Evolutionary conservation across 768 basidiomycete species (phyloP), one percentile per base, ranked within the genome.

Genomic region (Omphalotus guepiniiformis): DNA sequence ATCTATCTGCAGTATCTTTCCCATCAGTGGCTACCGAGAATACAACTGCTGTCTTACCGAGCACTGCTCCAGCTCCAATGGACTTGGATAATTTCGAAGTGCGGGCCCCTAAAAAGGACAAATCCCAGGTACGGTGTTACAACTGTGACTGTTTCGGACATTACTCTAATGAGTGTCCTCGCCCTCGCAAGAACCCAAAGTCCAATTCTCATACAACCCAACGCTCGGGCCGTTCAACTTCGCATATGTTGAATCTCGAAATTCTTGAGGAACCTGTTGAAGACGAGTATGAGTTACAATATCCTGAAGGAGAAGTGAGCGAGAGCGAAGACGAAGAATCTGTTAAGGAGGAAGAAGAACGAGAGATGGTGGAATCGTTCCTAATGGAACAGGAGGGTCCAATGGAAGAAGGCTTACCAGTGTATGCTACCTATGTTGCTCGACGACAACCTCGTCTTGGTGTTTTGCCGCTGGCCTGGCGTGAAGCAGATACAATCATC

Each of bases 111-210:
- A 30, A 13, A 19, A 22, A 8, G 12, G 45, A 51, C 22, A 48
- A 30, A 37, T 19, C 28, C 6, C 42, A 26, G 26, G 22, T 54
- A 3, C 49, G 28, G 28, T 54, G 53, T 29, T 53, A 41, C 28
- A 51, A 54, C 22, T 54, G 53, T 28, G 44, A 51, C 41, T 35
- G 39, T 19, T 8, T 36, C 8, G 53, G 53, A 7, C 53, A 54
- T 42, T 51, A 42, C 34, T 25, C 53, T 25, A 45, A 39, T 29
- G 37, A 54, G 22, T 51, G 53, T 29, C 41, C 28, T 12, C 22
- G 21, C 3, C 53, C 41, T 19, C 28, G 41, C 6, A 19, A 29
- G 18, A 6, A 25, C 13, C 48, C n/a, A n/a, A n/a, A 34, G 29
- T 12, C 41, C 21, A 39, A 11, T 9, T 9, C 38, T 11, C 9